Percentiles rank a stretch among this genome's conserved stretches.
These are phyloP conservation scores for Pleoardoris graminearum DNA, from an alignment of 2,329 filamentous ascomycete species.

Conservation along the genomic window DNA sequence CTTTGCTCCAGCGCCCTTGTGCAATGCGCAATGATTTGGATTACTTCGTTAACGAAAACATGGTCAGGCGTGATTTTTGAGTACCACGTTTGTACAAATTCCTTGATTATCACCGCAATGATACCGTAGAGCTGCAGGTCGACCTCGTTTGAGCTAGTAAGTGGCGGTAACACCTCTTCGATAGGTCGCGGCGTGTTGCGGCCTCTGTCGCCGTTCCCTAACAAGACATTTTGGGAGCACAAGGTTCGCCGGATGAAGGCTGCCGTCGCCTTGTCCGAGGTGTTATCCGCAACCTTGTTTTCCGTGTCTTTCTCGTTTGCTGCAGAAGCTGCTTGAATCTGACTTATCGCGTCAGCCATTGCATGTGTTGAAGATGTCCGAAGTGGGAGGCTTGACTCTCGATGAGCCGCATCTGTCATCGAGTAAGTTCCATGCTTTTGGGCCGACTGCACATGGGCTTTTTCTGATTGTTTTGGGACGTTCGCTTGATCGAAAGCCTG, in stretches of 20 bases:
- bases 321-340: constrained; percentile 20
- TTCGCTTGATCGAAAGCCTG: too few species aligned
- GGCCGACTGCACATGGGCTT: background rate
- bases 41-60: constrained; percentile 81
- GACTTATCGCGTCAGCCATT: constrained; percentile 17
- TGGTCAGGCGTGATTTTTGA: constrained; percentile 88
- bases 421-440: constrained; percentile 21
- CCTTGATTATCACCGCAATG: constrained; percentile 83
- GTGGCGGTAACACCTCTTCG: constrained; percentile 80
- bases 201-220: constrained; percentile 55
- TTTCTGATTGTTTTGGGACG: too few species aligned
- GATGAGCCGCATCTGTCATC: constrained; percentile 35
- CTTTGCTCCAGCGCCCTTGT: constrained; percentile 86
- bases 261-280: constrained; percentile 77
- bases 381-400: constrained; percentile 24
- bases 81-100: constrained; percentile 95
- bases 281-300: constrained; percentile 43
- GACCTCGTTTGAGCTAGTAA: constrained; percentile 92
- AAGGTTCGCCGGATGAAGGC: constrained; percentile 81
- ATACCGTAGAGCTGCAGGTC: constrained; percentile 93
- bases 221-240: constrained; percentile 65
- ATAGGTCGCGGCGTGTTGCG: constrained; percentile 68
- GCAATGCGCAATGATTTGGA: constrained; percentile 90
- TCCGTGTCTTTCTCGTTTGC: constrained; percentile 24
- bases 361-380: background rate